phyloP scores from a whole-genome alignment of 2,329 filamentous ascomycete genomes.

The Beauveria medogensis region DNA sequence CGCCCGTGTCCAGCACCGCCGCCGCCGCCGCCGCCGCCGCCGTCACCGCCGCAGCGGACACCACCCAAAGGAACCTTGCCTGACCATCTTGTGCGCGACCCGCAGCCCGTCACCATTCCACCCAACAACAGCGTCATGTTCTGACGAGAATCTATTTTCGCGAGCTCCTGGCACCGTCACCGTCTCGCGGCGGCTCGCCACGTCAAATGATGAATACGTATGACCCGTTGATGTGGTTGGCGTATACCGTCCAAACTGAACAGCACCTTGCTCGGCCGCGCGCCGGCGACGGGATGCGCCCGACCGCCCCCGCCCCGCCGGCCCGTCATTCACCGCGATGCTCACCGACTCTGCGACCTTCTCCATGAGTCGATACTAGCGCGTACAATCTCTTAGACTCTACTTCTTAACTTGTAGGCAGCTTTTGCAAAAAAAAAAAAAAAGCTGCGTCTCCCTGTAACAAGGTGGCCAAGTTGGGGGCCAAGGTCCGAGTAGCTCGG shows the following conservation, averaged over 20 bases:
- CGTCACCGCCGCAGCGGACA: background rate
- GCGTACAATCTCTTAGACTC: too few relatives aligned
- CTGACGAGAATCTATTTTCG: slow-evolving; percentile 11
- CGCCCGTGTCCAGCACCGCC: slow-evolving; percentile 10
- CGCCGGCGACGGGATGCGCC: slow-evolving; percentile 9
- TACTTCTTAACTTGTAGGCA: too few relatives aligned
- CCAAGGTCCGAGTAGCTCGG: too few relatives aligned
- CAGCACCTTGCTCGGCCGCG: slow-evolving; percentile 14
- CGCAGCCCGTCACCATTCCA: slow-evolving; percentile 10
- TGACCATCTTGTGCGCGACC: slow-evolving; percentile 13
- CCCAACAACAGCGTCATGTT: slow-evolving; percentile 14
- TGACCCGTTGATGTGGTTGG: slow-evolving; percentile 12
- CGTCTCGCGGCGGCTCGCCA: slow-evolving; percentile 5
- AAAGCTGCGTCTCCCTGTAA: too few relatives aligned
- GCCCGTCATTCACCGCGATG: slow-evolving; percentile 12
- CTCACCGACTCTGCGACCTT: slow-evolving; percentile 13
- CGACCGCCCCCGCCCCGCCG: slow-evolving; percentile 10
- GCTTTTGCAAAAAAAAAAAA: too few relatives aligned
- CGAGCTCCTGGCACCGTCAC: slow-evolving; percentile 8
- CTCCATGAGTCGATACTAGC: background rate
- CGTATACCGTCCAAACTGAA: slow-evolving; percentile 14
- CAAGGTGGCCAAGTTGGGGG: too few relatives aligned
- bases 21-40: background rate
- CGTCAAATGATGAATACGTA: slow-evolving; percentile 13
- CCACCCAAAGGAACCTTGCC: slow-evolving; percentile 10